These are phyloP conservation scores for Scedosporium boydii DNA, from an alignment of 2,329 filamentous ascomycete genomes.

Conservation along the genomic window DNA sequence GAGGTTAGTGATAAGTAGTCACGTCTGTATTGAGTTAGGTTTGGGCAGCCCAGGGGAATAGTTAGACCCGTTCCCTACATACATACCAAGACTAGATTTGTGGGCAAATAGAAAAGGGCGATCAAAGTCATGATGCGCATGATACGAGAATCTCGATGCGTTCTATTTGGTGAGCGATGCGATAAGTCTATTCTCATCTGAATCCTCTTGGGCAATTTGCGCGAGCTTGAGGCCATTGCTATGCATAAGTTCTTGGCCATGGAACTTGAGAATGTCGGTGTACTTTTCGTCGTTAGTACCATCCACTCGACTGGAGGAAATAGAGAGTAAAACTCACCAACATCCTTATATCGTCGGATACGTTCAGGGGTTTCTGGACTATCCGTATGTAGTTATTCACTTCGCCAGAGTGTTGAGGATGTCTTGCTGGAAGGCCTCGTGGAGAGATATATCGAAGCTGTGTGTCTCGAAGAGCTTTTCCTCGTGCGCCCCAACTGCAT, in stretches of 20 bases:
- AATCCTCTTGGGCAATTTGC: not conserved
- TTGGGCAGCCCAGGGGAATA: not conserved
- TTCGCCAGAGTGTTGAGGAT: not conserved
- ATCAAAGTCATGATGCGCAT: not conserved
- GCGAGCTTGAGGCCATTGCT: not conserved
- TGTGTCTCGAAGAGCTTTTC: not conserved
- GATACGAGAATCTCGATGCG: not conserved
- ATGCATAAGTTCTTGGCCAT: not conserved
- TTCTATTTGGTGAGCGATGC: not conserved
- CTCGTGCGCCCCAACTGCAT: not conserved
- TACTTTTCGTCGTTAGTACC: not conserved
- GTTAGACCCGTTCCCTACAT: not conserved
- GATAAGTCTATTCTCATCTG: not conserved
- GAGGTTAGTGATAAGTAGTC: no score
- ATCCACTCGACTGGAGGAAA: no score
- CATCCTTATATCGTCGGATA: not conserved
- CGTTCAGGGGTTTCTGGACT: not conserved
- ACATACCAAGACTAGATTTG: not conserved
- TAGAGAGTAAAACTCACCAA: not conserved
- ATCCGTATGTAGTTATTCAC: not conserved
- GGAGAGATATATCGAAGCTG: not conserved
- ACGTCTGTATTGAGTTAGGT: no score
- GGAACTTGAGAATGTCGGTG: not conserved
- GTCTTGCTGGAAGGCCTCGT: not conserved
- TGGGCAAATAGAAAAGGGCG: not conserved